A percentile compares a stretch with the other conserved stretches of the same genome.
phyloP scores from a whole-genome alignment of 495 filamentous ascomycete genomes.

The Tuber microsphaerosporum region DNA sequence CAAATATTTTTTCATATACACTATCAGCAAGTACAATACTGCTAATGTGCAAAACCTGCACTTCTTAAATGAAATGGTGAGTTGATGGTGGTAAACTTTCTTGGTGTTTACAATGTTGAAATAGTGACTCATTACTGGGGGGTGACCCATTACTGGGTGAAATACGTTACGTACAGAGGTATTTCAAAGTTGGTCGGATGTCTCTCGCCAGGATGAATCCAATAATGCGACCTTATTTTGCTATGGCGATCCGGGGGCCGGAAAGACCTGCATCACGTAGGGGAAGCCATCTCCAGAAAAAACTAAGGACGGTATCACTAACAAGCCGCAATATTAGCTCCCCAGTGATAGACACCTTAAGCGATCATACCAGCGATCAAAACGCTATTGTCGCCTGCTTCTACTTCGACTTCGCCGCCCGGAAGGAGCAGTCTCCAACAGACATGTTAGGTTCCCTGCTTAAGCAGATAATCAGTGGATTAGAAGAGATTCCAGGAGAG shows the following conservation, averaged over 20 bases:
- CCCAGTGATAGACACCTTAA: neutral
- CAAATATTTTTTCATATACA: no score
- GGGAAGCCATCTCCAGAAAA: neutral
- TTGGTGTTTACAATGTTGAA: no score
- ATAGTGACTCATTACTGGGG: no score
- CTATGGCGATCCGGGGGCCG: neutral
- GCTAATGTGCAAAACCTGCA: no score
- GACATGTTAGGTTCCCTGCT: neutral
- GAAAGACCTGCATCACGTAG: neutral
- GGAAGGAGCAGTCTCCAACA: neutral
- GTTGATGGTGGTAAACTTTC: no score
- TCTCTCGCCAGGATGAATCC: neutral
- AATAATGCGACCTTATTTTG: neutral
- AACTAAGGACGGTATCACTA: neutral
- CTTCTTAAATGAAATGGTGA: no score
- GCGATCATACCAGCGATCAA: neutral
- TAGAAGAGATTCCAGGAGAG: neutral
- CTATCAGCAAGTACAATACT: no score
- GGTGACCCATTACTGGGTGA: no score
- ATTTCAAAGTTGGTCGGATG: neutral
- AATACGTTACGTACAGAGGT: no score
- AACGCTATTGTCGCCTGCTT: neutral
- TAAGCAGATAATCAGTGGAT: neutral
- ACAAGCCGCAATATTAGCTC: neutral
- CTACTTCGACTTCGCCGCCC: neutral